Conservation (phyloP, 495 filamentous ascomycete species). For the Polyplosphaeria fusca region DNA sequence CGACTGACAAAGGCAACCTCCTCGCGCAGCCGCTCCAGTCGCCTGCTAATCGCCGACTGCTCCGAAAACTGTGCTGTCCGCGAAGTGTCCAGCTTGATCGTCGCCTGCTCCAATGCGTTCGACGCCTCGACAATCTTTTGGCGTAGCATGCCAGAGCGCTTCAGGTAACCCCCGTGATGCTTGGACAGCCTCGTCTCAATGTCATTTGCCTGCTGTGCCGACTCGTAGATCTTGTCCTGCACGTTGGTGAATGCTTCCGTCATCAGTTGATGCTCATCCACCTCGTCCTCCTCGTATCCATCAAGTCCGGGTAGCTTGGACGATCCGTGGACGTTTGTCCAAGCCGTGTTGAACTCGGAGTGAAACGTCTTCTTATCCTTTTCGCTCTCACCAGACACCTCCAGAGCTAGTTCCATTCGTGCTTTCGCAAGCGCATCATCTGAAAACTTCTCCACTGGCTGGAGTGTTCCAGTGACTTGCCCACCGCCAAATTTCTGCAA, state of each 20-base stretch:
- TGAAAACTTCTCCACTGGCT: constrained; percentile 62
- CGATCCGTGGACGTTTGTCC: constrained; percentile 58
- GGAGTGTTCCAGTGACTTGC: constrained; percentile 58
- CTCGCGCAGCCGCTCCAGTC: constrained; percentile 72
- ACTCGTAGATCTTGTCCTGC: constrained; percentile 64
- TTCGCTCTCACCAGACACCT: constrained; percentile 58
- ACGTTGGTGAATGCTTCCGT: constrained; percentile 63
- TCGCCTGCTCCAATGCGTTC: constrained; percentile 70
- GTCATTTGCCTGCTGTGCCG: constrained; percentile 76
- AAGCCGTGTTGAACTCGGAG: constrained; percentile 60
- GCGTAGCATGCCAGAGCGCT: constrained; percentile 75
- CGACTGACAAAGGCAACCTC: constrained; percentile 80
- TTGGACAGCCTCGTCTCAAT: constrained; percentile 90
- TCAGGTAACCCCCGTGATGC: constrained; percentile 85
- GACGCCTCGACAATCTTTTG: constrained; percentile 78
- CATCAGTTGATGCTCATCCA: constrained; percentile 59
- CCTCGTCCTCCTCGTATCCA: constrained; percentile 70
- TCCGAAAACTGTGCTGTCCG: constrained; percentile 73
- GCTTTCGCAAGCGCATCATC: constrained; percentile 71
- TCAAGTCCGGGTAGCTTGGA: constrained; percentile 69
- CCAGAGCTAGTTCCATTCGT: constrained; percentile 68
- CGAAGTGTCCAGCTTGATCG: constrained; percentile 69
- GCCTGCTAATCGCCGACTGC: constrained; percentile 64
- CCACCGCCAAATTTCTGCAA: constrained; percentile 67
- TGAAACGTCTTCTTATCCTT: constrained; percentile 59